phyloP scores from a whole-genome alignment of 2,329 filamentous ascomycete genomes.

The Teratosphaeria gauchensis region DNA sequence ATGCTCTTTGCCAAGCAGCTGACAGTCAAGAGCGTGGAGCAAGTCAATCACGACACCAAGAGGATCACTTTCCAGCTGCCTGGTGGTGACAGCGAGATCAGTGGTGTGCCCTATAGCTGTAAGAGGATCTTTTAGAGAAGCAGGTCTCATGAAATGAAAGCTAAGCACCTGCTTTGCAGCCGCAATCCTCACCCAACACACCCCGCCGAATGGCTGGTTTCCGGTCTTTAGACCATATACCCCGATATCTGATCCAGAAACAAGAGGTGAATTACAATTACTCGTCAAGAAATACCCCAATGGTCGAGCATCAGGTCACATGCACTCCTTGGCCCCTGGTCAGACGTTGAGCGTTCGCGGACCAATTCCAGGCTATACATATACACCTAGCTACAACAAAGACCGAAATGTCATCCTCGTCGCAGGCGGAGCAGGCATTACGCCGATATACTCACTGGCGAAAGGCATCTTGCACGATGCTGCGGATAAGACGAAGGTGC shows the following conservation, averaged over 20 bases:
- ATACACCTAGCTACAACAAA: slow-evolving; percentile 10
- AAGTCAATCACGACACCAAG: slow-evolving; percentile 27
- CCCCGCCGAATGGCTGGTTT: slow-evolving; percentile 45
- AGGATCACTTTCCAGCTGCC: slow-evolving; percentile 23
- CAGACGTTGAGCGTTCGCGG: slow-evolving; percentile 50
- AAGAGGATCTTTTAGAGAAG: neutral
- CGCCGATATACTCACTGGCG: slow-evolving; percentile 45
- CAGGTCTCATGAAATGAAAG: neutral
- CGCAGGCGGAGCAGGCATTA: slow-evolving; percentile 64
- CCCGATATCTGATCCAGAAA: slow-evolving; percentile 48
- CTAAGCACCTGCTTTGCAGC: slow-evolving; percentile 22
- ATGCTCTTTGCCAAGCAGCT: slow-evolving; percentile 25
- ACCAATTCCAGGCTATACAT: slow-evolving; percentile 34
- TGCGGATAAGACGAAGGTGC: slow-evolving; percentile 52
- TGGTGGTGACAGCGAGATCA: slow-evolving; percentile 18
- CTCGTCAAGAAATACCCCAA: slow-evolving; percentile 60
- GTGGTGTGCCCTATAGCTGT: slow-evolving; percentile 15
- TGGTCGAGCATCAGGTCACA: slow-evolving; percentile 53
- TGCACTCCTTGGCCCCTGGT: slow-evolving; percentile 57
- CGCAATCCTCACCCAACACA: slow-evolving; percentile 52
- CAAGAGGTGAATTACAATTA: slow-evolving; percentile 52
- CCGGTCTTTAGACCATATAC: slow-evolving; percentile 59
- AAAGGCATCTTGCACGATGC: slow-evolving; percentile 37
- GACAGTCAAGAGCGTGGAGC: slow-evolving; percentile 20
- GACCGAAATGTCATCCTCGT: slow-evolving; percentile 46